Conservation (phyloP, 1,284 basidiomycete species). For the Mixia osmundae region DNA sequence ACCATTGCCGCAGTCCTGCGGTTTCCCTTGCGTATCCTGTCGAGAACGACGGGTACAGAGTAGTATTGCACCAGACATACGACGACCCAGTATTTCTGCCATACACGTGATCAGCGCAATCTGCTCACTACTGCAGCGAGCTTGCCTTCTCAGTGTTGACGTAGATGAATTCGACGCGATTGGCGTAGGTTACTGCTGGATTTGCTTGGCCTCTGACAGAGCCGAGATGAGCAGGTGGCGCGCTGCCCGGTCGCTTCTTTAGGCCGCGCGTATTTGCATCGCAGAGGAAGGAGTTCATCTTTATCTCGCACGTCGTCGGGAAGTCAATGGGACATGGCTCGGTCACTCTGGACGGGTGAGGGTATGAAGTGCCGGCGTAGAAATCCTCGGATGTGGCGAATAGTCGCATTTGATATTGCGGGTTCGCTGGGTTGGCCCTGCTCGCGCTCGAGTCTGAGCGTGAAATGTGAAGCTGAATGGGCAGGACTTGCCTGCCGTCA, state of each 20-base stretch:
- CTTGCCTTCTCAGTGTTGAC: conserved; percentile 44
- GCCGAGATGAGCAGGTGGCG: conserved; percentile 64
- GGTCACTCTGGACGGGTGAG: conserved; percentile 29
- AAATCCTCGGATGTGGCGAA: conserved; percentile 83
- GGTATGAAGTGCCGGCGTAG: conserved; percentile 29
- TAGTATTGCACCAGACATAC: conserved; percentile 58
- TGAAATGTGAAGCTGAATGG: no score
- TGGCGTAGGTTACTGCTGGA: conserved; percentile 21
- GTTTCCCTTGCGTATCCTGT: conserved; percentile 39
- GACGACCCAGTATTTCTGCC: conserved; percentile 59
- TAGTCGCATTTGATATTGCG: conserved; percentile 54
- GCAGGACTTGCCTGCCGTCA: no score
- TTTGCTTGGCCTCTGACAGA: conserved; percentile 20
- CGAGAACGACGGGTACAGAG: conserved; percentile 39
- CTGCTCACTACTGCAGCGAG: conserved; percentile 11
- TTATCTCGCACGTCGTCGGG: conserved; percentile 70
- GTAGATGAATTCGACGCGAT: conserved; percentile 65
- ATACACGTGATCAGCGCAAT: not conserved
- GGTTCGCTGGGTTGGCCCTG: conserved; percentile 28
- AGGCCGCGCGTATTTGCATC: conserved; percentile 65
- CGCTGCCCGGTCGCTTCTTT: conserved; percentile 90
- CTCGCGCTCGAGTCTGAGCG: no score
- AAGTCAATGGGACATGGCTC: conserved; percentile 48
- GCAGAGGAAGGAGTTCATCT: conserved; percentile 46
- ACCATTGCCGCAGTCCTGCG: conserved; percentile 43